These are phyloP conservation scores for Coemansia sp. DNA, from an alignment of 192 early-diverging fungal genomes.

Conservation along the genomic window DNA sequence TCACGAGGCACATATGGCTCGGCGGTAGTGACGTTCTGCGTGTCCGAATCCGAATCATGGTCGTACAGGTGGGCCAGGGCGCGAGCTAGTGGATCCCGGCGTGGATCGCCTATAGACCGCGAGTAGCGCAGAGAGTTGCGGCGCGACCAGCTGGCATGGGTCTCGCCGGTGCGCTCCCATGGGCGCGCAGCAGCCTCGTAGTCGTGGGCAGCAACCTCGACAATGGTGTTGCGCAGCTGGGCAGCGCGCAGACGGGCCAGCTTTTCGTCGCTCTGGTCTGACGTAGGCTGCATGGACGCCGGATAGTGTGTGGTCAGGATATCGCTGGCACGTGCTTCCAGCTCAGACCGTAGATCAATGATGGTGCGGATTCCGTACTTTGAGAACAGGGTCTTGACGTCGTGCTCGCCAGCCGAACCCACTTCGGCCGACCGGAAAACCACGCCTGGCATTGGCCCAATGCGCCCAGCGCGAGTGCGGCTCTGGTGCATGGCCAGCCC, in stretches of 20 bases:
- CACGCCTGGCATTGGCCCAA: constrained; percentile 50
- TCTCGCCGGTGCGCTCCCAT: constrained; percentile 50
- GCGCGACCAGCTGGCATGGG: constrained; percentile 38
- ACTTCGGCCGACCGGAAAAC: constrained; percentile 55
- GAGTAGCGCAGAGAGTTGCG: constrained; percentile 49
- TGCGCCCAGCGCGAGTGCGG: constrained; percentile 13
- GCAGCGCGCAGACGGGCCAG: constrained; percentile 27
- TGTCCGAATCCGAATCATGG: constrained; percentile 17
- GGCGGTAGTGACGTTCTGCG: constrained; percentile 17
- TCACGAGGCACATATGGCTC: constrained; percentile 34
- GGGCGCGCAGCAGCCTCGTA: constrained; percentile 46
- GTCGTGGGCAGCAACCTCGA: constrained; percentile 50
- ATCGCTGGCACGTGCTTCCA: constrained; percentile 47
- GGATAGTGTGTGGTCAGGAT: constrained; percentile 51
- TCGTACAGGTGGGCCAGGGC: constrained; percentile 46
- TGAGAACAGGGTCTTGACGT: constrained; percentile 48
- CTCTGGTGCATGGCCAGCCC: constrained; percentile 20
- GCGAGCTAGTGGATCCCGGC: constrained; percentile 38
- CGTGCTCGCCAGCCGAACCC: constrained; percentile 42
- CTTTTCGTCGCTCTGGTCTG: constrained; percentile 44
- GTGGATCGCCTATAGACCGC: constrained; percentile 34
- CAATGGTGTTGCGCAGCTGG: constrained; percentile 46
- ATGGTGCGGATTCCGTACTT: constrained; percentile 55
- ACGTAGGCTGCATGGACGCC: constrained; percentile 43
- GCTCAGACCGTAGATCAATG: constrained; percentile 53